Evolutionary conservation across 441 rosid species (phyloP), one percentile per base, ranked within the genome.

Genomic region (Erodium moschatum): DNA sequence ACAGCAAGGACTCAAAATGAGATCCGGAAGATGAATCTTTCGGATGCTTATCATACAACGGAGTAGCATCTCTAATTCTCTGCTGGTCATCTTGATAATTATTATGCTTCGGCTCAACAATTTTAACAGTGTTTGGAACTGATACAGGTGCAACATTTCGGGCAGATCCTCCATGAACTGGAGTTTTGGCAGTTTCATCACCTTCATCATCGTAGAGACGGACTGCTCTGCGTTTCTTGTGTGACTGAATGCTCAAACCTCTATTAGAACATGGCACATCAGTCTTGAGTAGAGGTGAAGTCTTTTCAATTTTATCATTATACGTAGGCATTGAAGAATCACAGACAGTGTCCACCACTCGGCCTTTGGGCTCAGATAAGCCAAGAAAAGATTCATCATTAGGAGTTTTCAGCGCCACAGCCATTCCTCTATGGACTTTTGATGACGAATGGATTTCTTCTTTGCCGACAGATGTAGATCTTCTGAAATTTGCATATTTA

Each of bases 161-260:
- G 33, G 73, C 71, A 64, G 84, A 78, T 67, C 81, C 86, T 76
- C 86, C 92, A 79, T 92, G 97, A 78, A 96, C 81, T 38, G 99
- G 99, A 82, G 98, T 92, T 85, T 88, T 96, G 38, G 92, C 89
- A 69, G 79, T 77, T 69, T 82, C 98, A 33, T 86, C 89, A 42
- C 77, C 90, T 6, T 91, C 87, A 54, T 83, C 95, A 40, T 62
- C 96, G 60, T 69, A 83, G 52, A 92, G 82, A 79, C 96, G 73
- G 76, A 96, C 97, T 66, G 94, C 96, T 84, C 97, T 87, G 33
- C 99, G 89, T 73, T 85, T 89, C 84, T 80, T 96, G 38, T 72
- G 83, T 42, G 73, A 64, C 70, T 83, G 92, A 69, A 76, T 70
- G 76, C 31, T 70, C 5, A 76, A 48, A 77, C 66, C 77, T 73